These are phyloP conservation scores for Erodium moschatum DNA, from an alignment of 441 rosid genomes.

Conservation along the genomic window DNA sequence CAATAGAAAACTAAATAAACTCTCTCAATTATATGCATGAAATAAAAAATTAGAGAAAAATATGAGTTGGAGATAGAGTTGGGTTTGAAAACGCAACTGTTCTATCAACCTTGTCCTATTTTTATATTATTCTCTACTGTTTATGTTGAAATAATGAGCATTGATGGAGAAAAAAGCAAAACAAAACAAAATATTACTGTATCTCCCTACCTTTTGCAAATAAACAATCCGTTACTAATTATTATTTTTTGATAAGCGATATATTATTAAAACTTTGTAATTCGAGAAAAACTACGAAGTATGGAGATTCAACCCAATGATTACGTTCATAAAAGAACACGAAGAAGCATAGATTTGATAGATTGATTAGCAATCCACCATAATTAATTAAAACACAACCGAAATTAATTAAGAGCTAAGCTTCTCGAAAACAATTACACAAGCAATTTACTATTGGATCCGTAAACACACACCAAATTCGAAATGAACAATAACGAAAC, in stretches of 20 bases:
- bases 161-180: no score
- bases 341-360: no score
- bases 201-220: no score
- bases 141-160: neutral
- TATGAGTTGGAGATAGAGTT: neutral
- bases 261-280: no score
- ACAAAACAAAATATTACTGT: neutral
- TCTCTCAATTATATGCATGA: neutral
- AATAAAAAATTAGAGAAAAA: neutral
- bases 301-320: no score
- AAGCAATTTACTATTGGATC: neutral
- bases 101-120: neutral
- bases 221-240: neutral
- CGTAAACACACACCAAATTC: neutral
- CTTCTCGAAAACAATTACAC: neutral
- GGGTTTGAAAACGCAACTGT: neutral
- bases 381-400: neutral
- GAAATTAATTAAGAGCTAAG: neutral
- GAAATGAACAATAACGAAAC: neutral
- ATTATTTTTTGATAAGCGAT: no score
- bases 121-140: neutral
- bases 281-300: no score
- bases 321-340: no score
- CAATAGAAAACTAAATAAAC: neutral
- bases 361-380: neutral